Base-by-base conservation (phyloP, 78 protist species). In the Dictyostelium brefeldianum region DNA sequence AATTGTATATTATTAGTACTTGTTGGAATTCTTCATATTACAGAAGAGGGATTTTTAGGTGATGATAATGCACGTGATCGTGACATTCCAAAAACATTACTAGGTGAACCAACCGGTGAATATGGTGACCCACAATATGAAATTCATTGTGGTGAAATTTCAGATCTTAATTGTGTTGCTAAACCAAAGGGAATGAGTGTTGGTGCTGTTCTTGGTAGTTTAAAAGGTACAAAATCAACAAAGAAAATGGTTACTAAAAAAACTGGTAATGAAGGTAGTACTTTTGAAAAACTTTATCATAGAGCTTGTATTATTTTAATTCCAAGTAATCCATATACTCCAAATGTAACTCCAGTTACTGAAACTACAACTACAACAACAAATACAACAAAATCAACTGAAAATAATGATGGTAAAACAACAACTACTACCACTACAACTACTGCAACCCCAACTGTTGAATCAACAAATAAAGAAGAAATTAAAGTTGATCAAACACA, bases 191-290 rank as follows among this genome's bases (percentile, higher is more conserved):
- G 12, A 14, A 62, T 14, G 36, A 20, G 12, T 8, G 14, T n/a
- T 62, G 25, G 14, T 20, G 18, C 5, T 17, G 48, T 43, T 12
- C 0, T 36, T 1, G 47, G 31, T 69, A 7, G 31, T 10, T 43
- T 69, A 27, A 1, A 36, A 9, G 77, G 47, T 69, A 36, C 77
- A 4, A 31, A 22, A 36, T 7, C 50, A 9, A 17, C 22, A 9
- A 69, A 36, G 31, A 69, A 36, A 36, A 7, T 11, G 20, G n/a
- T 69, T 4, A 69, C 77, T 1, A 50, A 69, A 20, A 17, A 0
- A 69, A 69, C 77, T 69, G 71, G 71, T 64, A 31, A 69, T 31
- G 47, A 69, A 69, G 77, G 77, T 36, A 36, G 31, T 17, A 36
- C 11, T 7, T 69, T 29, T 36, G 48, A 69, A 27, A 69, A 36